Percentiles rank a stretch among this genome's conserved stretches.
Evolutionary conservation across 768 basidiomycete genomes (phyloP).

Genomic region (Tylopilus vinaceipallidus): DNA sequence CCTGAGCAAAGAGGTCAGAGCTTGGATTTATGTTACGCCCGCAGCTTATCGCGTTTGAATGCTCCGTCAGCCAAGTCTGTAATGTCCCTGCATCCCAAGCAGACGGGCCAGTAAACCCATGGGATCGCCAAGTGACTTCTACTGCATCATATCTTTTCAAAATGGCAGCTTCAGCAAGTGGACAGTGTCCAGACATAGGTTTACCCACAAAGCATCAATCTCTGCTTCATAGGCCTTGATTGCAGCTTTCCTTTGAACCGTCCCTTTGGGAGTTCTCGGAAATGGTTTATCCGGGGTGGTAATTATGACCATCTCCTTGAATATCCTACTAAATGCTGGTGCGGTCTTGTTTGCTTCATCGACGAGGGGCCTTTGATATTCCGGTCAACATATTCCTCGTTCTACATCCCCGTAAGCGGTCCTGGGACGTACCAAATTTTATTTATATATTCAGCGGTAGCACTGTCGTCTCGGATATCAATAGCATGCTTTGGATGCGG

Average conservation of each 20-base stretch:
- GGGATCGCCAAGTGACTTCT: neutral
- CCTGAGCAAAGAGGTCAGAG: slow-evolving; percentile 22
- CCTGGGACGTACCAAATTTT: slow-evolving; percentile 23
- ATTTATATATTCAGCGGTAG: slow-evolving; percentile 12
- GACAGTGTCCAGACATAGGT: too few relatives aligned
- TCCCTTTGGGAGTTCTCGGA: slow-evolving; percentile 34
- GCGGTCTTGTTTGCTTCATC: slow-evolving; percentile 39
- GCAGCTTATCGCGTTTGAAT: neutral
- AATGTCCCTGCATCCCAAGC: slow-evolving; percentile 1
- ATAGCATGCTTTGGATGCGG: slow-evolving; percentile 18
- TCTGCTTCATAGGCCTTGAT: slow-evolving; percentile 20
- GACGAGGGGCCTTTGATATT: slow-evolving; percentile 30
- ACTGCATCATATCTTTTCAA: slow-evolving; percentile 7
- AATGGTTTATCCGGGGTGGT: slow-evolving; percentile 39
- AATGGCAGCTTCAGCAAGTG: neutral
- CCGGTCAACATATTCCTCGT: neutral
- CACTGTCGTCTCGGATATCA: slow-evolving; percentile 10
- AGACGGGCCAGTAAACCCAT: neutral
- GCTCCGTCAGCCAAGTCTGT: slow-evolving; percentile 5
- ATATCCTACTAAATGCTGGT: slow-evolving; percentile 41
- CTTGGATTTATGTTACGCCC: slow-evolving; percentile 1
- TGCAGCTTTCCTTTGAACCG: slow-evolving; percentile 14
- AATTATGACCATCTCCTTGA: slow-evolving; percentile 51
- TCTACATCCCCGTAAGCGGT: too few relatives aligned
- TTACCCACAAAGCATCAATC: slow-evolving; percentile 20